phyloP scores from a whole-genome alignment of 169 alveolate genomes.

The Plasmodium fragile region DNA sequence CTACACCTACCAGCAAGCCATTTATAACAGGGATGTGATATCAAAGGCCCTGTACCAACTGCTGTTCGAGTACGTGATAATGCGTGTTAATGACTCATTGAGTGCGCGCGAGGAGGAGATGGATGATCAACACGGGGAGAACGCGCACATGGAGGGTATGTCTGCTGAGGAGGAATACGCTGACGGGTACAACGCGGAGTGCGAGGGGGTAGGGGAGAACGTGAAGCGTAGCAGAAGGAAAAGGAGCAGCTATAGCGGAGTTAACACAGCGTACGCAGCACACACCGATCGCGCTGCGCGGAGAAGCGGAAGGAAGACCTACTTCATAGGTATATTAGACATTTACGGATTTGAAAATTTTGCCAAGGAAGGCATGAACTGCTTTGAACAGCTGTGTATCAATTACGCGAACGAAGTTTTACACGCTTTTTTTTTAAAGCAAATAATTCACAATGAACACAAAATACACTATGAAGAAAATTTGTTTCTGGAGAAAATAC shows the following conservation, averaged over 20 bases:
- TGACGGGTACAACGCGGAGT: not conserved
- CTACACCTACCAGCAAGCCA: slow-evolving; percentile 80
- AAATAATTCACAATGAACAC: slow-evolving; percentile 86
- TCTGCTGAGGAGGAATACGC: not conserved
- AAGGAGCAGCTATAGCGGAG: slow-evolving; percentile 11
- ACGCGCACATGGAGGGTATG: not conserved
- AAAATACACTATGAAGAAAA: slow-evolving; percentile 84
- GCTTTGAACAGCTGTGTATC: slow-evolving; percentile 92
- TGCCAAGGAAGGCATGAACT: slow-evolving; percentile 81
- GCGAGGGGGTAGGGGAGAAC: not conserved
- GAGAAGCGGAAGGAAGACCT: not conserved
- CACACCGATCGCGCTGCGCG: not conserved
- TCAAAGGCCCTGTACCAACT: slow-evolving; percentile 83
- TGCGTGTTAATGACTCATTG: slow-evolving; percentile 79
- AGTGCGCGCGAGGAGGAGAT: slow-evolving; percentile 11
- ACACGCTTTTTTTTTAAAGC: slow-evolving; percentile 90
- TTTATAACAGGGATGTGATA: slow-evolving; percentile 81
- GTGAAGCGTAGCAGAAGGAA: not conserved
- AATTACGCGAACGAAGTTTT: slow-evolving; percentile 92
- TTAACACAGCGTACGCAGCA: slow-evolving; percentile 8
- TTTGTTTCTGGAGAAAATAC: slow-evolving; percentile 43
- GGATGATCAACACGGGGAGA: not conserved
- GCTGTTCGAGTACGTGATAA: slow-evolving; percentile 82
- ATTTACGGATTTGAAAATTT: slow-evolving; percentile 91
- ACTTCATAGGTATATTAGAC: slow-evolving; percentile 87